Conservation (phyloP, 2,329 filamentous ascomycete genomes). For the Colletotrichum sp. region DNA sequence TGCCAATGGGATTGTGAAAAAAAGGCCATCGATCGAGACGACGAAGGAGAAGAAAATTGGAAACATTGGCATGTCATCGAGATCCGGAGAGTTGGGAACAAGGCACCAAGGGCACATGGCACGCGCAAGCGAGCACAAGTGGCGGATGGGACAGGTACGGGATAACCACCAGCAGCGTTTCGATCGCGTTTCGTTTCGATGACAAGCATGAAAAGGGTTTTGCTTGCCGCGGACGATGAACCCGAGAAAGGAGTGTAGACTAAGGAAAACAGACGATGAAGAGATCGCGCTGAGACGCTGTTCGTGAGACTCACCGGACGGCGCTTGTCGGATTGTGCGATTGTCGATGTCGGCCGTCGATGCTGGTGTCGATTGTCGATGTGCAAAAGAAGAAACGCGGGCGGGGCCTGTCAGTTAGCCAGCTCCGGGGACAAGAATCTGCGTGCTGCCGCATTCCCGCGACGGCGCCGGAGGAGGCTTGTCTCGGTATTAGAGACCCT, state of each 20-base stretch:
- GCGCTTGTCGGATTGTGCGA: neutral
- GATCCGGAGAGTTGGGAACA: neutral
- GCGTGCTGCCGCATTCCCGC: neutral
- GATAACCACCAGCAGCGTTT: neutral
- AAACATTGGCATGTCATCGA: constrained; percentile 12
- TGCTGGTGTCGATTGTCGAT: neutral
- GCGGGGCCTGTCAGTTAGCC: neutral
- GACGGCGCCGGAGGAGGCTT: neutral
- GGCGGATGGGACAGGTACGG: neutral
- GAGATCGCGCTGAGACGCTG: neutral
- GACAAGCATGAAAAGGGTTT: neutral
- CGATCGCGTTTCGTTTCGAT: constrained; percentile 17
- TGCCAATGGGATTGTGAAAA: neutral
- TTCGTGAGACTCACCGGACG: neutral
- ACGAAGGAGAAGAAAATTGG: neutral
- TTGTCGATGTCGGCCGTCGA: neutral
- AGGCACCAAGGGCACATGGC: neutral
- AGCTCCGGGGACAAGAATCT: neutral
- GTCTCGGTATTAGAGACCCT: neutral
- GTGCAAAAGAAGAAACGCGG: neutral
- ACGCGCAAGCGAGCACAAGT: neutral
- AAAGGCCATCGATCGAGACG: neutral
- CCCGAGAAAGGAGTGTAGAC: neutral
- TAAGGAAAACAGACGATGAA: neutral
- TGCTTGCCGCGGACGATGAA: neutral